These are phyloP conservation scores for Didymella exigua DNA, from an alignment of 2,329 filamentous ascomycete species.

Conservation along the genomic window DNA sequence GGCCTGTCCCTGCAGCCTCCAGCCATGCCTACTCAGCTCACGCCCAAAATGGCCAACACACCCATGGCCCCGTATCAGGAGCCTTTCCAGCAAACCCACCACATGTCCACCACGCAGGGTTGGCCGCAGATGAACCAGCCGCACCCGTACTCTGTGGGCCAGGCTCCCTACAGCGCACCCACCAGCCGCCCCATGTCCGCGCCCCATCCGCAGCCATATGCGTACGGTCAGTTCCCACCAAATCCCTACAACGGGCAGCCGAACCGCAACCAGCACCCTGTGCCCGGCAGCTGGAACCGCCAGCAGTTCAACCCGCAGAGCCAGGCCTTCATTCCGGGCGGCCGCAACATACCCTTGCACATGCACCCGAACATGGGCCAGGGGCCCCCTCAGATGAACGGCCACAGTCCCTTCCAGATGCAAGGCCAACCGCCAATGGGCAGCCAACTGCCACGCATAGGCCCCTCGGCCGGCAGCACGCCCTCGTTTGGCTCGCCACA, in stretches of 20 bases:
- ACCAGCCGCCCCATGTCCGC: constrained; percentile 46
- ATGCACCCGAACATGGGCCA: constrained; percentile 40
- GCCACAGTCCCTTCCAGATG: constrained; percentile 37
- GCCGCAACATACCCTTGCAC: constrained; percentile 48
- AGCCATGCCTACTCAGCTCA: constrained; percentile 41
- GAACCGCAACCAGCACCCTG: constrained; percentile 78
- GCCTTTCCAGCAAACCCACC: constrained; percentile 38
- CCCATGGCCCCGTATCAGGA: constrained; percentile 45
- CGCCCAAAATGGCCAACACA: constrained; percentile 47
- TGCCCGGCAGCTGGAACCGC: constrained; percentile 82
- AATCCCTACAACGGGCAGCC: constrained; percentile 63
- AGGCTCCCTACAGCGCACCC: constrained; percentile 33
- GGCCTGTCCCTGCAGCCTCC: constrained; percentile 53
- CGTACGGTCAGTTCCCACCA: constrained; percentile 77
- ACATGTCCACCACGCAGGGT: constrained; percentile 36
- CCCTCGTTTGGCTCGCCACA: constrained; percentile 41
- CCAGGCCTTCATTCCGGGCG: constrained; percentile 81
- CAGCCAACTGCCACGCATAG: constrained; percentile 37
- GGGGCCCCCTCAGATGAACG: constrained; percentile 42
- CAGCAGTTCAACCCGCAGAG: constrained; percentile 94
- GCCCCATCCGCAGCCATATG: constrained; percentile 59
- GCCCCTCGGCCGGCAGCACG: constrained; percentile 34
- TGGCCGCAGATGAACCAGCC: constrained; percentile 45
- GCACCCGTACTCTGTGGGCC: constrained; percentile 33
- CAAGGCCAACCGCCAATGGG: constrained; percentile 6